These are phyloP conservation scores for Filobasidium wieringae DNA, from an alignment of 768 basidiomycete genomes.

Conservation along the genomic window DNA sequence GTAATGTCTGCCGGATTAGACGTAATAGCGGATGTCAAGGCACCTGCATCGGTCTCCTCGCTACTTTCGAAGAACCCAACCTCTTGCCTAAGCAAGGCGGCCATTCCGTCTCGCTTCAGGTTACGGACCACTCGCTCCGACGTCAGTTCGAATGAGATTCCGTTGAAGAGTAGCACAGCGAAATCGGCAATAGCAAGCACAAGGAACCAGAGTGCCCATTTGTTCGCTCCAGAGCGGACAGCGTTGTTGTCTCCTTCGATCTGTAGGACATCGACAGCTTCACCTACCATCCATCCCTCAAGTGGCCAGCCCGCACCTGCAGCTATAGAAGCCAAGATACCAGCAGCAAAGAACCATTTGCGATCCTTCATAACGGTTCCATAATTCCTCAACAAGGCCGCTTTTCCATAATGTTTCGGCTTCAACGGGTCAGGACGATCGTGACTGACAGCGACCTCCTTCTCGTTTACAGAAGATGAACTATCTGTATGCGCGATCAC, in stretches of 20 bases:
- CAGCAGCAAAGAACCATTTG: constrained; percentile 11
- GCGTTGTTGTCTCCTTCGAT: constrained; percentile 13
- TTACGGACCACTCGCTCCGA: constrained; percentile 25
- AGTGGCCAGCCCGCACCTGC: constrained; percentile 25
- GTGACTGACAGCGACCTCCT: not conserved
- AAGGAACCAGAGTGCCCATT: constrained; percentile 32
- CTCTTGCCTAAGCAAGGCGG: constrained; percentile 25
- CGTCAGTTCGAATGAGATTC: constrained; percentile 21
- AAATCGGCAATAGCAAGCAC: constrained; percentile 22
- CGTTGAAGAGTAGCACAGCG: constrained; percentile 13
- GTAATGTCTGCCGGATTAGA: constrained; percentile 25
- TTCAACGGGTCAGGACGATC: not conserved
- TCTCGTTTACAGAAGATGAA: not conserved
- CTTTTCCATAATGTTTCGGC: not conserved
- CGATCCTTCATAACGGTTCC: not conserved
- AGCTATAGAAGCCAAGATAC: constrained; percentile 17
- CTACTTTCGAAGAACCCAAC: constrained; percentile 32
- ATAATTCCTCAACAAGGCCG: not conserved
- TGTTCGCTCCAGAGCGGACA: constrained; percentile 15
- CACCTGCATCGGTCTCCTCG: constrained; percentile 23
- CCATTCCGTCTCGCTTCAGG: constrained; percentile 18
- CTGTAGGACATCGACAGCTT: constrained; percentile 20
- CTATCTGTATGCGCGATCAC: not conserved
- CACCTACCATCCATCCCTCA: constrained; percentile 29
- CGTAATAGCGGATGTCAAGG: constrained; percentile 27